Conservation (phyloP, 2,329 filamentous ascomycete species). For the Xylariaceae sp. region DNA sequence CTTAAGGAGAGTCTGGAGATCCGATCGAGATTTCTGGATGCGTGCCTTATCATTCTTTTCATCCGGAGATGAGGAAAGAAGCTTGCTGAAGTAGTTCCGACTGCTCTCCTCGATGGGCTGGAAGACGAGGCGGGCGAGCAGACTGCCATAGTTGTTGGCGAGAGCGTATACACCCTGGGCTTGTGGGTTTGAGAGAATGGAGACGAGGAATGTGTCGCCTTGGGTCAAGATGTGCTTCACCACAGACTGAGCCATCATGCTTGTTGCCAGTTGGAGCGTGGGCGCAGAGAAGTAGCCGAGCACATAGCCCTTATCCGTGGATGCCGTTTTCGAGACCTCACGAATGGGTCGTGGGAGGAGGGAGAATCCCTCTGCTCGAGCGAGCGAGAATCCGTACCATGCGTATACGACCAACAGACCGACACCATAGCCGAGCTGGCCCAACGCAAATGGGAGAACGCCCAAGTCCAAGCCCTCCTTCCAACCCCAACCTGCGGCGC, state of each 20-base stretch:
- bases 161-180: slow-evolving; percentile 90
- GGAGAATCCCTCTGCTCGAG: slow-evolving; percentile 59
- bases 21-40: slow-evolving; percentile 41
- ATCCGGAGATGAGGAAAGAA: slow-evolving; percentile 48
- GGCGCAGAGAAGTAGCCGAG: slow-evolving; percentile 61
- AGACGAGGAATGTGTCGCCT: slow-evolving; percentile 85
- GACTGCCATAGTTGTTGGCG: slow-evolving; percentile 88
- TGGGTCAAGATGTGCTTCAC: slow-evolving; percentile 94
- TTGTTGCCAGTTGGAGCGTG: slow-evolving; percentile 68
- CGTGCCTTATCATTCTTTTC: slow-evolving; percentile 12
- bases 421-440: slow-evolving; percentile 71
- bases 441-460: slow-evolving; percentile 81
- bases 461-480: slow-evolving; percentile 53
- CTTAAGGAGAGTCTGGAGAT: slow-evolving; percentile 60
- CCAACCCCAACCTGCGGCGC: slow-evolving; percentile 60
- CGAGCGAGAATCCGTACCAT: slow-evolving; percentile 52
- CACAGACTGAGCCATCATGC: slow-evolving; percentile 78
- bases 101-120: slow-evolving; percentile 94
- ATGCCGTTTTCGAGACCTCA: slow-evolving; percentile 17
- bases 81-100: slow-evolving; percentile 79
- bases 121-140: slow-evolving; percentile 82
- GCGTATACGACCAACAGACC: slow-evolving; percentile 66
- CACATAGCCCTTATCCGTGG: slow-evolving; percentile 39
- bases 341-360: slow-evolving; percentile 49
- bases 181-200: slow-evolving; percentile 65